Percentiles rank a stretch among this genome's conserved stretches.
Conservation (phyloP, 345 rosid genomes). For the Clausena lansium region DNA sequence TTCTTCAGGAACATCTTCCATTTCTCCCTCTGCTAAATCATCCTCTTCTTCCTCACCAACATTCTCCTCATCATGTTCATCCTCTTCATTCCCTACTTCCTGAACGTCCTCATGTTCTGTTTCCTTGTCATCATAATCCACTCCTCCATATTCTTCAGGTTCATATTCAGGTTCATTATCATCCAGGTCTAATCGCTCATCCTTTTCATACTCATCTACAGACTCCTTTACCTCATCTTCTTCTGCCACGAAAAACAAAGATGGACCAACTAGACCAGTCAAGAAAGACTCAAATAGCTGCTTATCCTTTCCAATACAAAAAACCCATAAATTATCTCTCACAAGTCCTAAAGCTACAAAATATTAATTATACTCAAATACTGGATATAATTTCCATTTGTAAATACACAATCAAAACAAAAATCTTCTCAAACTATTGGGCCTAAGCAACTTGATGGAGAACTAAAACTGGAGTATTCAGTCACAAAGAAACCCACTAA, state of each 20-base stretch:
- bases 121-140: constrained; percentile 81
- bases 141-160: constrained; percentile 50
- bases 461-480: neutral
- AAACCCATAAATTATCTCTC: neutral
- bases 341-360: neutral
- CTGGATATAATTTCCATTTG: neutral
- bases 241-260: constrained; percentile 56
- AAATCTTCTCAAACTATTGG: neutral
- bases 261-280: constrained; percentile 47
- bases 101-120: constrained; percentile 54
- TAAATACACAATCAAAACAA: neutral
- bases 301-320: constrained; percentile 18
- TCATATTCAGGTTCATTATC: constrained; percentile 79
- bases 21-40: constrained; percentile 60
- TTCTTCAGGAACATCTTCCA: constrained; percentile 59
- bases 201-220: constrained; percentile 66
- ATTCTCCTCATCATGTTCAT: constrained; percentile 59
- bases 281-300: constrained; percentile 29
- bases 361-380: neutral
- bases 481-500: neutral
- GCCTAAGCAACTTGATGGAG: neutral
- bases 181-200: constrained; percentile 79
- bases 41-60: constrained; percentile 62
- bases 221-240: constrained; percentile 60
- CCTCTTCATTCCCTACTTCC: constrained; percentile 50